Evolutionary conservation across 1,284 basidiomycete genomes (phyloP), one percentile per base, ranked within the genome.

Genomic region (Papiliotrema laurentii): DNA sequence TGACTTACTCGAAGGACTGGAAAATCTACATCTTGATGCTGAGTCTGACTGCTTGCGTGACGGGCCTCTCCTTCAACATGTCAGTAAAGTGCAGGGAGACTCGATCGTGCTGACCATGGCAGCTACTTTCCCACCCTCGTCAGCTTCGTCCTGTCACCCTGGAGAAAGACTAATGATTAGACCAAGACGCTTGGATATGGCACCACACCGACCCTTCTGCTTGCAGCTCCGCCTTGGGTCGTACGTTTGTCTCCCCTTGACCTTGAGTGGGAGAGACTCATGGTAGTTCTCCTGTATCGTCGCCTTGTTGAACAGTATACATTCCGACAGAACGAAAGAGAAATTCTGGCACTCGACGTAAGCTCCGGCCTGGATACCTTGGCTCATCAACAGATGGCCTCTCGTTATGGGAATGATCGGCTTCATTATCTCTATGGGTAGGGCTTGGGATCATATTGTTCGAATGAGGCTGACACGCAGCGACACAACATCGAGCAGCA

Each of bases 201-300:
- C 21, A 82, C 80, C 2, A 83, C 80, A 1, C 70, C 80, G 27
- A 83, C 80, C 13, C 71, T 86, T 3, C 72, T 86, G 37, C 75
- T 86, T 79, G 47, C 82, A 78, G 84, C 86, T 58, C 67, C 83
- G 67, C 87, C 87, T 2, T 90, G 84, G 81, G 72, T 81, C 13
- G 30, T 31, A 31, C 9, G 30, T 16, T 31, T 9, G 9, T 31
- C 16, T 16, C 30, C 30, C 30, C 16, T 31, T 31, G 30, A 31
- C 10, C 30, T 31, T n/a, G n/a, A n/a, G n/a, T n/a, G n/a, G n/a
- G n/a, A 31, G 10, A 31, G 10, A 31, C 30, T 16, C 30, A 9
- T 31, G 30, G 16, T 31, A 31, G 30, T 81, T 87, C 65, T 80
- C 85, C 1, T 80, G 81, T 4, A 69, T 82, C 22, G 75, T 80